Conservation (phyloP, 1,284 basidiomycete species). For the Papiliotrema fonsecae region DNA sequence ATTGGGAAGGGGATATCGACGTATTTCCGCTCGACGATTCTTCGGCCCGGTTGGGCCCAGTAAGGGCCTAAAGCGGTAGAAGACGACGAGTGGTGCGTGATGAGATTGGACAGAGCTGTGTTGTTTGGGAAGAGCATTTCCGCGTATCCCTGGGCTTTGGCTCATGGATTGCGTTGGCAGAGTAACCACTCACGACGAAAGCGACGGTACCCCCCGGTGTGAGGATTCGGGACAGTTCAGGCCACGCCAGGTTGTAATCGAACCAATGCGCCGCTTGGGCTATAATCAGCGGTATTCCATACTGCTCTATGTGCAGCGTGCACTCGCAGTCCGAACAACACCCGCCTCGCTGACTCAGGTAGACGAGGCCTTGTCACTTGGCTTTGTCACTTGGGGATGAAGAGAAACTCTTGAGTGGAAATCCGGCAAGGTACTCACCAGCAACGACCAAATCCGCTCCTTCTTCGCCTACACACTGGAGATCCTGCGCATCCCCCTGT, state of each 20-base stretch:
- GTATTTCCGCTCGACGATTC: conserved; percentile 69
- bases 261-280: conserved; percentile 88
- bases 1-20: conserved; percentile 67
- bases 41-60: conserved; percentile 76
- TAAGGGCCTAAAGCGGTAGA: conserved; percentile 61
- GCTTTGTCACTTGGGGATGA: too few relatives aligned
- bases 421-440: conserved; percentile 51
- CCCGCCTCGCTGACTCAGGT: too few relatives aligned
- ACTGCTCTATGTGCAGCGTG: too few relatives aligned
- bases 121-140: conserved; percentile 65
- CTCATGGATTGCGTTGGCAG: not conserved
- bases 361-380: too few relatives aligned
- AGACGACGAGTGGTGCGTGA: conserved; percentile 43
- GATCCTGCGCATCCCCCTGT: conserved; percentile 23
- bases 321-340: not conserved
- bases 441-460: conserved; percentile 70
- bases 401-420: not conserved
- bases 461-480: conserved; percentile 35
- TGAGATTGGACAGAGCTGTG: conserved; percentile 58
- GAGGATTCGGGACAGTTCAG: conserved; percentile 61
- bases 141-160: conserved; percentile 60
- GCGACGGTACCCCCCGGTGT: conserved; percentile 65
- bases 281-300: conserved; percentile 26
- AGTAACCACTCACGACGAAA: conserved; percentile 59
- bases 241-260: conserved; percentile 67